phyloP scores from a whole-genome alignment of 2,329 filamentous ascomycete genomes.

The Colletotrichum spinosum region DNA sequence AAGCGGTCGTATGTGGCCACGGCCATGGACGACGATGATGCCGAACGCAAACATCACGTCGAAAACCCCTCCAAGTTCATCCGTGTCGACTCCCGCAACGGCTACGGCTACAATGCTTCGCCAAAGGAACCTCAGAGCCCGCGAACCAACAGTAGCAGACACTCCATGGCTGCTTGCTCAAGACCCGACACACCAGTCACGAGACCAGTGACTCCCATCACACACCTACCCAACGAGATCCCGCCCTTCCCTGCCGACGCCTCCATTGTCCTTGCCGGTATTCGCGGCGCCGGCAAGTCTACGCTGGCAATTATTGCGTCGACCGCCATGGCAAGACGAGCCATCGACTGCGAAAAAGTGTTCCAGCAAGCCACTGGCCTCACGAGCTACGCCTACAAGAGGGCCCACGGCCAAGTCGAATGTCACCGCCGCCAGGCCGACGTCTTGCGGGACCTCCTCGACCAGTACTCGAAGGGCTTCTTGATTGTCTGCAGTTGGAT shows the following conservation, averaged over 20 bases:
- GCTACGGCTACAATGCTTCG: slow-evolving; percentile 14
- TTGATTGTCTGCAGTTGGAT: slow-evolving; percentile 81
- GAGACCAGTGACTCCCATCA: slow-evolving; percentile 24
- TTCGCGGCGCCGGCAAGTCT: slow-evolving; percentile 80
- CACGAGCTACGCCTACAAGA: slow-evolving; percentile 72
- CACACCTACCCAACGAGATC: slow-evolving; percentile 31
- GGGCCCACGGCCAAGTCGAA: slow-evolving; percentile 68
- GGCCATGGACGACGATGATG: slow-evolving; percentile 46
- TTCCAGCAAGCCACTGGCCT: slow-evolving; percentile 75
- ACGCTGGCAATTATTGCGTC: slow-evolving; percentile 82
- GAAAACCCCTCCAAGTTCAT: slow-evolving; percentile 31
- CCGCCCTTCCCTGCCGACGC: slow-evolving; percentile 57
- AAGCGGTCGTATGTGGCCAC: slow-evolving; percentile 54
- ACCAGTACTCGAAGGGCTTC: slow-evolving; percentile 67
- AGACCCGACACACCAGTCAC: slow-evolving; percentile 28
- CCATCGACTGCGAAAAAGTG: slow-evolving; percentile 76
- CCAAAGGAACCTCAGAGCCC: slow-evolving; percentile 32
- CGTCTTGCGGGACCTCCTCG: slow-evolving; percentile 70
- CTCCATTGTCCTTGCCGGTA: slow-evolving; percentile 79
- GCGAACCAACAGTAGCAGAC: slow-evolving; percentile 30
- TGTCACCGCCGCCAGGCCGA: slow-evolving; percentile 74
- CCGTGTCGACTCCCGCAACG: slow-evolving; percentile 28
- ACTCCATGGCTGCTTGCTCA: slow-evolving; percentile 31
- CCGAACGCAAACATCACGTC: slow-evolving; percentile 37
- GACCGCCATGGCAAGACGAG: slow-evolving; percentile 73